Evolutionary conservation across 768 basidiomycete genomes (phyloP).

Genomic region (Russula sp.): DNA sequence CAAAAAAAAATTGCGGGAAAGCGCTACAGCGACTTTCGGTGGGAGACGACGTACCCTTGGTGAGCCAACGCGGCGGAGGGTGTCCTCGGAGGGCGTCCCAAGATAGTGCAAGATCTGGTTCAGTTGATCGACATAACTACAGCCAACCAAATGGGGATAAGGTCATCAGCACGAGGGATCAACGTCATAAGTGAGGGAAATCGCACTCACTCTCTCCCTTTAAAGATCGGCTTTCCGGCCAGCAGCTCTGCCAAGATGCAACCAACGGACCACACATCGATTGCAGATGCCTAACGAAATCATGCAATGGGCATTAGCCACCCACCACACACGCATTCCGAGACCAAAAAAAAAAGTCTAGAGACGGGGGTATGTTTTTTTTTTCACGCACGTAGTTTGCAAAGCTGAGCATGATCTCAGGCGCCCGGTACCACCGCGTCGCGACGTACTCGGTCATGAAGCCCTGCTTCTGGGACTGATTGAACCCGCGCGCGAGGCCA

Average conservation of each 20-base stretch:
- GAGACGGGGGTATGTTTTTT: neutral
- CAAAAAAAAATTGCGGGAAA: neutral
- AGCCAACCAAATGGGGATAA: neutral
- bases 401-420: constrained; percentile 98
- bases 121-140: constrained; percentile 93
- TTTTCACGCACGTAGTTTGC: constrained; percentile 73
- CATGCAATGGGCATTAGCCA: no score
- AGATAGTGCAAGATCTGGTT: constrained; percentile 97
- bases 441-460: constrained; percentile 99
- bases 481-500: constrained; percentile 91
- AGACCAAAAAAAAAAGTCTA: neutral
- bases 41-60: constrained; percentile 59
- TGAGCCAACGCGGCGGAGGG: constrained; percentile 90
- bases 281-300: constrained; percentile 61
- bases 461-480: constrained; percentile 81
- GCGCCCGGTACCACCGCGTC: constrained; percentile 98
- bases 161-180: neutral
- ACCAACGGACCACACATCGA: constrained; percentile 95
- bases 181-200: neutral
- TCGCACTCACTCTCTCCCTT: constrained; percentile 83
- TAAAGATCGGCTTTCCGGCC: constrained; percentile 93
- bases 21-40: neutral
- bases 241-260: constrained; percentile 92
- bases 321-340: neutral
- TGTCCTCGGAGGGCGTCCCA: constrained; percentile 97